Base-by-base conservation (phyloP, 2,329 filamentous ascomycete species). In the Elsinoe ampelina region DNA sequence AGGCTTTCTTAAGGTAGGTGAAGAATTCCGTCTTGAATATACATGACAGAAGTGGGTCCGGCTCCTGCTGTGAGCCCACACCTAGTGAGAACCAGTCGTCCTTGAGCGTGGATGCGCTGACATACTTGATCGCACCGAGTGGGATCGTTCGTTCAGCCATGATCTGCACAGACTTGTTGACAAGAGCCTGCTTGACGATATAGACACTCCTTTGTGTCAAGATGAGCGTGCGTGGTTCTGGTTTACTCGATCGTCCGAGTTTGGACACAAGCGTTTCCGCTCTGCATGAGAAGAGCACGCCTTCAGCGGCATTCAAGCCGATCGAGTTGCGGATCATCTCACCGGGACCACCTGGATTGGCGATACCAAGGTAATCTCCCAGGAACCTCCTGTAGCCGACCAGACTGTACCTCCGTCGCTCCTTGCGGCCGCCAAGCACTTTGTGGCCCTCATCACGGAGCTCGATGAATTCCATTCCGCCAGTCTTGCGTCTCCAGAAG, bases 41-140 rank as follows among this genome's bases (percentile, higher is more conserved):
- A 67, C 93, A 98, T 73, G 85, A 95, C 66, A 98, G 72, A 19
- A 98, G 78, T n/a, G 93, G 90, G 70, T 98, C 93, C 0, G 93
- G 80, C 69, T 97, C 92, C 67, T 95, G 89, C 7, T 85, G 85
- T 32, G 91, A 91, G n/a, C 88, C 89, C 43, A 95, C 80, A 2
- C 91, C 89, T 35, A 98, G 77, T 1, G 92, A 89, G 71, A 98
- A 96, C 93, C 93, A 98, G 71, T 98, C 93, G 65, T 98, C 93
- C 61, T 88, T 89, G 59, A 87, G 75, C 13, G 81, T 89, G 2
- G 92, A 96, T 4, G 82, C 77, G 65, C 89, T 83, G 62, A 98
- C 77, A 66, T 86, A 93, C 71, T 95, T 95, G 76, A 98, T 92
- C 8, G 90, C 82, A 2, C 89, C 89, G 15, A 97, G 74, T 0